Evolutionary conservation across 345 rosid species (phyloP).

Genomic region (Firmiana major): DNA sequence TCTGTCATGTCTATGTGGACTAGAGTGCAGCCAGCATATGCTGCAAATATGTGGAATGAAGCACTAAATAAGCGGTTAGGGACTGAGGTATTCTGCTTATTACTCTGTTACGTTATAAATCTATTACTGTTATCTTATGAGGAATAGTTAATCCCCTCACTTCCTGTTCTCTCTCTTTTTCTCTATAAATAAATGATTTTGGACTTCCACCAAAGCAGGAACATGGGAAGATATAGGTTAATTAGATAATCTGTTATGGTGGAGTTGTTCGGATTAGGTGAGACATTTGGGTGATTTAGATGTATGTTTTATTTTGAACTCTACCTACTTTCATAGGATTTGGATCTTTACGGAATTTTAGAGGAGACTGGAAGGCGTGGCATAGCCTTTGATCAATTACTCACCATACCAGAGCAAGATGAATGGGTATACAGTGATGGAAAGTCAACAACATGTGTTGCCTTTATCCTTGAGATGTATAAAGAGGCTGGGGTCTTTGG

Average conservation of each 20-base stretch:
- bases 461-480: conserved; percentile 90
- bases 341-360: conserved; percentile 72
- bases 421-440: conserved; percentile 98
- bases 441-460: conserved; percentile 89
- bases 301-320: background rate
- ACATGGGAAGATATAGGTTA: background rate
- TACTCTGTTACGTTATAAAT: background rate
- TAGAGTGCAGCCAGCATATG: conserved; percentile 92
- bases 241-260: background rate
- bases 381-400: conserved; percentile 72
- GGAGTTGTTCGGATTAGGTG: background rate
- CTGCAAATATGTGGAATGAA: conserved; percentile 99
- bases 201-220: background rate
- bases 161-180: background rate
- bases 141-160: background rate
- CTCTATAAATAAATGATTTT: background rate
- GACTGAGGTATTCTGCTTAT: conserved; percentile 61
- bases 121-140: background rate
- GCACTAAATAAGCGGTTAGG: conserved; percentile 90
- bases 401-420: conserved; percentile 86
- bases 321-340: conserved; percentile 39
- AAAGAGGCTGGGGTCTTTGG: conserved; percentile 88
- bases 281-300: background rate
- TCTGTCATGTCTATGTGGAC: conserved; percentile 99
- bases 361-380: conserved; percentile 82